Conservation (phyloP, 2,329 filamentous ascomycete species). For the Raffaelea ambrosiae region DNA sequence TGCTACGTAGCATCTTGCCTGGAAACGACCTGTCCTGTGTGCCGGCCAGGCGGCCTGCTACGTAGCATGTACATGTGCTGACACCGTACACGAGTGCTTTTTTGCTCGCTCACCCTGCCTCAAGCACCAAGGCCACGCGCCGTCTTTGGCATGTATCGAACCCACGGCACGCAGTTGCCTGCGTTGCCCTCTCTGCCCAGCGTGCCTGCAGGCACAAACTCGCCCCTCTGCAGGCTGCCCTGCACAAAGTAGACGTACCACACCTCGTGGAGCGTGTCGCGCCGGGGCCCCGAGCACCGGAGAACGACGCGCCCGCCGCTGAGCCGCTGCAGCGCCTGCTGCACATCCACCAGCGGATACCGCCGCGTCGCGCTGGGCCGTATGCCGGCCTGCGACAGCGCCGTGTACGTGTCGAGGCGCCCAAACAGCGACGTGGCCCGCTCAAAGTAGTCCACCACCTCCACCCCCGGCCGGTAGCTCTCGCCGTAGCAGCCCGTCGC, state of each 20-base stretch:
- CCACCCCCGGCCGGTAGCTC: slow-evolving; percentile 33
- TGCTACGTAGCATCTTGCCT: too few relatives aligned
- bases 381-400: slow-evolving; percentile 28
- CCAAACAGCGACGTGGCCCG: slow-evolving; percentile 31
- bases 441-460: slow-evolving; percentile 36
- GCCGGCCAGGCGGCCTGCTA: too few relatives aligned
- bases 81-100: too few relatives aligned
- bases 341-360: slow-evolving; percentile 30
- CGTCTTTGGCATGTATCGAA: too few relatives aligned
- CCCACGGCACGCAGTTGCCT: too few relatives aligned
- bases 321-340: too few relatives aligned
- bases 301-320: too few relatives aligned
- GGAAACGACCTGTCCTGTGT: too few relatives aligned
- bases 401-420: slow-evolving; percentile 32
- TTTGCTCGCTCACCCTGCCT: too few relatives aligned
- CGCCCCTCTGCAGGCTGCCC: slow-evolving; percentile 39
- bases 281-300: slow-evolving; percentile 15
- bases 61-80: too few relatives aligned
- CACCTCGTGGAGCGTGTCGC: slow-evolving; percentile 37
- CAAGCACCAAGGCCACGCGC: too few relatives aligned
- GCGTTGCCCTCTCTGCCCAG: slow-evolving; percentile 26
- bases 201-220: slow-evolving; percentile 34
- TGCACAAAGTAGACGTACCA: slow-evolving; percentile 47
- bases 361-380: slow-evolving; percentile 23
- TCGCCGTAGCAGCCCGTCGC: slow-evolving; percentile 54